Evolutionary conservation across 2,329 filamentous ascomycete species (phyloP).

Genomic region (Aspergillus latus): DNA sequence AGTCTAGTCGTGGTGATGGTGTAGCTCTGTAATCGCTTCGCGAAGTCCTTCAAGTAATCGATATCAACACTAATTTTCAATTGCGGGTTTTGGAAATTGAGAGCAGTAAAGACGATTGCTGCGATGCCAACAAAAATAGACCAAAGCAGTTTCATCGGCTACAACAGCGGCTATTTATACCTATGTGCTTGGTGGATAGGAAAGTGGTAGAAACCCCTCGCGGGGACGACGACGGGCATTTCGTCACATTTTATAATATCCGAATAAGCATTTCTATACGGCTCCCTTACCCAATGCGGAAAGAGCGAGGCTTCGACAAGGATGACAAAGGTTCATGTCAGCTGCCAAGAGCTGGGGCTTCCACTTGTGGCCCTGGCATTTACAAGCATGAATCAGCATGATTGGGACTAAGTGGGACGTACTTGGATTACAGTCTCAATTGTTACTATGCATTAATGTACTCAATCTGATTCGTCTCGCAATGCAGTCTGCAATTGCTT

Average conservation of each 20-base stretch:
- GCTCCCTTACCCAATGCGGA: not conserved
- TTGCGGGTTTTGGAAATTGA: conserved; percentile 15
- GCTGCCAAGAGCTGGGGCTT: conserved; percentile 7
- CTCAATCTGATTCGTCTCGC: not conserved
- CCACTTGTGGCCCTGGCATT: not conserved
- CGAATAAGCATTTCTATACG: conserved; percentile 11
- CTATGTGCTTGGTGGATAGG: not conserved
- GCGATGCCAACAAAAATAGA: conserved; percentile 40
- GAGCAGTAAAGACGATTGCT: conserved; percentile 29
- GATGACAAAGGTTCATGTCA: conserved; percentile 32
- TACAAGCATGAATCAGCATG: conserved; percentile 6
- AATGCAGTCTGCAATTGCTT: not conserved
- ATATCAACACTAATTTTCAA: conserved; percentile 21
- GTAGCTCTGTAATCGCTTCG: conserved; percentile 19
- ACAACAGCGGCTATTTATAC: conserved; percentile 33
- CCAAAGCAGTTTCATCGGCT: conserved; percentile 38
- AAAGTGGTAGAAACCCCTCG: conserved; percentile 25
- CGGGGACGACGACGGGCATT: conserved; percentile 12
- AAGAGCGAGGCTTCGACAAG: conserved; percentile 24
- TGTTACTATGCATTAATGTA: too few species aligned
- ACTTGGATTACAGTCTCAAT: not conserved
- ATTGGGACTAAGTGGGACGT: not conserved
- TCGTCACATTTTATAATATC: conserved; percentile 30
- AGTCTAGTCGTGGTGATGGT: conserved; percentile 14
- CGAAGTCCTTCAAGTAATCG: conserved; percentile 19